A percentile compares a stretch with the other conserved stretches of the same genome.
These are phyloP conservation scores for Lepraria neglecta DNA, from an alignment of 495 filamentous ascomycete genomes.

Conservation along the genomic window DNA sequence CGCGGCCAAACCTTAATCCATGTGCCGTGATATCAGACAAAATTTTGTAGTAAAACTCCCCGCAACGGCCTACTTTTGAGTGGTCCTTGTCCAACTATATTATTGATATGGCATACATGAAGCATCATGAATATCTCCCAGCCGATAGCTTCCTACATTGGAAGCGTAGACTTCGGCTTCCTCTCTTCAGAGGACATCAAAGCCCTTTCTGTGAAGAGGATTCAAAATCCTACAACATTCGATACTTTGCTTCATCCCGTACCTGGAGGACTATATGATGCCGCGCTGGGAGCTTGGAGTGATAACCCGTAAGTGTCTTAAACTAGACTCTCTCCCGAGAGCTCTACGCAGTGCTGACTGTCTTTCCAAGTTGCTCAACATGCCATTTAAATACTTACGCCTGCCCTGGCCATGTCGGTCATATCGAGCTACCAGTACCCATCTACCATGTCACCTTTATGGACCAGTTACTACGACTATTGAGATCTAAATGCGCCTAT, in stretches of 20 bases:
- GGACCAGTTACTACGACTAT: conserved; percentile 75
- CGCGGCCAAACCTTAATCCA: conserved; percentile 2
- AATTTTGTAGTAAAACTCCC: background rate
- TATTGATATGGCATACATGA: conserved; percentile 25
- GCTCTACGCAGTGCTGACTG: conserved; percentile 1
- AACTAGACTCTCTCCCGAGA: background rate
- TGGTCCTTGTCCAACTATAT: background rate
- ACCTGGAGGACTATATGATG: conserved; percentile 86
- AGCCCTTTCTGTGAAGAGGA: conserved; percentile 82
- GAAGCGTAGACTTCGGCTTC: conserved; percentile 82
- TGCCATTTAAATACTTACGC: conserved; percentile 69
- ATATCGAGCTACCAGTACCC: conserved; percentile 87
- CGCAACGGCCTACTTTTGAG: background rate
- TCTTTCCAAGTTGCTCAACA: conserved; percentile 67
- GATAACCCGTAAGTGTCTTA: conserved; percentile 61
- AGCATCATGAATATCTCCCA: conserved; percentile 72
- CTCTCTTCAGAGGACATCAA: conserved; percentile 76
- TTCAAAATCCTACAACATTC: conserved; percentile 83
- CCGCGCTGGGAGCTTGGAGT: conserved; percentile 84
- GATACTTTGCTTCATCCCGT: conserved; percentile 79
- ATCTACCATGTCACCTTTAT: conserved; percentile 93
- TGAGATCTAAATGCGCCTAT: conserved; percentile 82
- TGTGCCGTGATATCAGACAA: background rate
- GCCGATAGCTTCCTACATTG: conserved; percentile 76
- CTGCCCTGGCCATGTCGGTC: conserved; percentile 89